phyloP scores from a whole-genome alignment of 257 asterid species.

The Salvia rosmarinus region DNA sequence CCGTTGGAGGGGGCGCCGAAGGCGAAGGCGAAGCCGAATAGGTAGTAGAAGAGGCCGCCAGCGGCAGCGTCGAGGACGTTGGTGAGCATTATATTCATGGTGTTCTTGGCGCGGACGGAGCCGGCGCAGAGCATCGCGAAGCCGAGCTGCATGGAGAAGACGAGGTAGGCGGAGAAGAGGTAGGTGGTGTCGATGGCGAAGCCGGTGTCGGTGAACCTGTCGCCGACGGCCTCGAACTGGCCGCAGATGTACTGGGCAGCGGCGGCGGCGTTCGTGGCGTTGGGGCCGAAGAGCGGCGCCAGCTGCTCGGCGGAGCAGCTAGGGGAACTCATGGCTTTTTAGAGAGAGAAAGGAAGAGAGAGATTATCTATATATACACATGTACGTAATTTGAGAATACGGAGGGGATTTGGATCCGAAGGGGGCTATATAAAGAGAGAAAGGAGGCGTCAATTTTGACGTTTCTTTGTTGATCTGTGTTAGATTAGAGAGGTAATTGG shows the following conservation, averaged over 20 bases:
- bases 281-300: constrained; percentile 70
- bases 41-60: constrained; percentile 79
- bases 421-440: constrained; percentile 32
- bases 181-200: constrained; percentile 82
- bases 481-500: not conserved
- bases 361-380: too few species aligned
- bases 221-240: constrained; percentile 55
- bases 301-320: constrained; percentile 55
- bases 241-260: constrained; percentile 72
- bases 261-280: constrained; percentile 57
- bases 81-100: constrained; percentile 94
- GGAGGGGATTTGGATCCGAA: not conserved
- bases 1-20: constrained; percentile 83
- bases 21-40: constrained; percentile 89
- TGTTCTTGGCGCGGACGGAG: constrained; percentile 85
- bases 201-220: constrained; percentile 54
- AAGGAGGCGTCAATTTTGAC: constrained; percentile 30
- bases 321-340: constrained; percentile 44
- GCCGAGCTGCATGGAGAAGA: constrained; percentile 92
- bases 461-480: not conserved
- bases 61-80: constrained; percentile 98
- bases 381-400: not conserved
- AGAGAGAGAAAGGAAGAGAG: not conserved
- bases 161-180: constrained; percentile 85
- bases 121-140: constrained; percentile 98